Base-by-base conservation (phyloP, 257 asterid genomes). In the Apocynum venetum region DNA sequence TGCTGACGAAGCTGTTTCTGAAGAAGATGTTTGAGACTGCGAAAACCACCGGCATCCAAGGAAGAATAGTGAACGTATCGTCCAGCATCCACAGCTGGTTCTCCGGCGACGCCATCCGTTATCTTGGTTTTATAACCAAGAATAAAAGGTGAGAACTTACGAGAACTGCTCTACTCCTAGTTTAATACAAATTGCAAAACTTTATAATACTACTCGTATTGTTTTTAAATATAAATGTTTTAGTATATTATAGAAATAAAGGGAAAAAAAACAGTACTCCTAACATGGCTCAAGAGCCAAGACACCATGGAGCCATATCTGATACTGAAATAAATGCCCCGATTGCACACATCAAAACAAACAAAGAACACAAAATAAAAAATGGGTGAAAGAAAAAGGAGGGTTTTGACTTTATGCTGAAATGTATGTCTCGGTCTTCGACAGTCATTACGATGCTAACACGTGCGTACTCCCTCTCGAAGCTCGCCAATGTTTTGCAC, bases 391-490 rank as follows among this genome's bases (percentile, higher is more conserved):
- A 67, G 47, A 25, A 41, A 35, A 55, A 61, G 66, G 35, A 36
- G 2, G 46, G 73, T 60, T 61, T 85, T 86, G 93, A 87, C 86
- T 85, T 80, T 65, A 3, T 77, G 77, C 76, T 53, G 80, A 86
- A 79, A 77, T 81, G 83, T 81, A 73, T 75, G 83, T 85, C 80
- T 78, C 69, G 76, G 46, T 73, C 57, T 76, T 75, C 78, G 77
- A 76, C 92, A 96, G 98, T 89, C 79, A 86, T 76, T 96, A 91
- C 89, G 98, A 96, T 80, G 94, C 93, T n/a, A 85, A 91, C 97
- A 88, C 96, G 98, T 90, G 99, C 98, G 17, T 96, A 96, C 84
- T 96, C 99, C 77, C 92, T 96, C 84, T 96, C 99, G 79, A 96
- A 96, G 91, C 92, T 96, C 71, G 99, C 99, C 17, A 96, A 91